Evolutionary conservation across 192 early-diverging fungal species (phyloP), one percentile per base, ranked within the genome.

Genomic region (Coemansia sp.): DNA sequence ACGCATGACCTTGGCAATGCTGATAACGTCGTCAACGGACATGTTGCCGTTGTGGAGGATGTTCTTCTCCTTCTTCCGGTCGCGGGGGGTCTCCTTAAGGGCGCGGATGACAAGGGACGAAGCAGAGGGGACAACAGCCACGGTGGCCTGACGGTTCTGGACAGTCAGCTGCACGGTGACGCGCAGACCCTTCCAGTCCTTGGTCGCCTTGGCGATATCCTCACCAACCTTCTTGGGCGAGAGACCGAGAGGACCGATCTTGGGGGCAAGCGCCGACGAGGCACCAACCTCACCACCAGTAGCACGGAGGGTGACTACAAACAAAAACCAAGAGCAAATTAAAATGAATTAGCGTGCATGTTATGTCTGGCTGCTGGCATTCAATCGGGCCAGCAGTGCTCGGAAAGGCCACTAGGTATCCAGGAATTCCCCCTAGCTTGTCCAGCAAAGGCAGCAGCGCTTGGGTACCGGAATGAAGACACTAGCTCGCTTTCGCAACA

Each of bases 61-160:
- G 93, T 99, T 99, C 93, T 99, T 99, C 84, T 99, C 97, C 94
- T 99, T 99, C 92, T 99, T 99, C 84, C 90, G 87, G 85, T 99
- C 97, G 67, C 97, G 86, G 31, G 89, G 88, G 59, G 95, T 92
- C 87, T 99, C 97, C 90, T 97, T 97, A 48, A 99, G 85, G 69
- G 97, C 97, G 77, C 86, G 83, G 86, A 99, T 96, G 75, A 99
- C 93, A 61, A 99, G 87, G 68, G 97, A 94, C 33, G 94, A 95
- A 63, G 97, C 97, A 47, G 91, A 90, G 70, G 97, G 95, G 52
- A 99, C 91, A 76, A 99, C 92, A 69, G 95, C 91, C 66, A 99
- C 92, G 38, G 89, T 85, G 61, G 97, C 97, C 85, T 99, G 97
- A 92, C 97, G 93, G 92, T 99, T 99, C 87, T 99, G 97, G 67